Percentiles rank a stretch among this genome's conserved stretches.
phyloP scores from a whole-genome alignment of 129 eudicot genomes.

The Helichrysum umbraculigerum region DNA sequence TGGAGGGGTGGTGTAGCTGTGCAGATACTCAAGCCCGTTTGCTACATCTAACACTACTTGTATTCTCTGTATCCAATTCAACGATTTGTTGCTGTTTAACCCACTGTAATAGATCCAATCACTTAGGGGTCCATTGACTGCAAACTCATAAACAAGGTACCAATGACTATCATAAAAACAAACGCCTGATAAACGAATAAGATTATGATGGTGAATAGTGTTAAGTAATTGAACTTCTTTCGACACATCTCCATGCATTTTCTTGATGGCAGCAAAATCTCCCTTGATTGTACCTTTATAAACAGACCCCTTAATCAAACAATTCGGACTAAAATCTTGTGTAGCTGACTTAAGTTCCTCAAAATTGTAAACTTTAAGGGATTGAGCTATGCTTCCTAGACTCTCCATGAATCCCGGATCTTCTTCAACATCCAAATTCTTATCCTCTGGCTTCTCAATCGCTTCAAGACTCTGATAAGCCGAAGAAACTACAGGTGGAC shows the following conservation, averaged over 20 bases:
- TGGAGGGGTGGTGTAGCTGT: slow-evolving; percentile 78
- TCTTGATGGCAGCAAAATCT: slow-evolving; percentile 81
- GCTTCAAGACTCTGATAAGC: slow-evolving; percentile 63
- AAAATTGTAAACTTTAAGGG: slow-evolving; percentile 60
- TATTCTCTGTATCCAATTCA: slow-evolving; percentile 68
- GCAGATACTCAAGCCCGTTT: slow-evolving; percentile 82
- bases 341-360: slow-evolving; percentile 72
- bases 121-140: slow-evolving; percentile 62
- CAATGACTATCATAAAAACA: slow-evolving; percentile 62
- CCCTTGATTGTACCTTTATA: slow-evolving; percentile 73
- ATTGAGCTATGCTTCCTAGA: slow-evolving; percentile 63
- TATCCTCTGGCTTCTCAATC: slow-evolving; percentile 44
- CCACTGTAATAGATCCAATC: slow-evolving; percentile 53
- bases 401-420: slow-evolving; percentile 54
- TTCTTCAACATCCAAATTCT: slow-evolving; percentile 47
- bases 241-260: slow-evolving; percentile 72
- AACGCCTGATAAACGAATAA: slow-evolving; percentile 64
- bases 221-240: slow-evolving; percentile 65
- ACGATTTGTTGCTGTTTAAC: slow-evolving; percentile 26
- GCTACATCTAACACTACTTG: slow-evolving; percentile 78
- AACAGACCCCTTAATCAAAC: slow-evolving; percentile 72
- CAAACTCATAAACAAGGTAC: slow-evolving; percentile 90
- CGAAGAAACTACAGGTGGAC: slow-evolving; percentile 26
- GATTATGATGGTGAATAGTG: slow-evolving; percentile 78
- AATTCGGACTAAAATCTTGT: slow-evolving; percentile 54